Base-by-base conservation (phyloP, 192 early-diverging fungal species). In the Radiomyces spectabilis region DNA sequence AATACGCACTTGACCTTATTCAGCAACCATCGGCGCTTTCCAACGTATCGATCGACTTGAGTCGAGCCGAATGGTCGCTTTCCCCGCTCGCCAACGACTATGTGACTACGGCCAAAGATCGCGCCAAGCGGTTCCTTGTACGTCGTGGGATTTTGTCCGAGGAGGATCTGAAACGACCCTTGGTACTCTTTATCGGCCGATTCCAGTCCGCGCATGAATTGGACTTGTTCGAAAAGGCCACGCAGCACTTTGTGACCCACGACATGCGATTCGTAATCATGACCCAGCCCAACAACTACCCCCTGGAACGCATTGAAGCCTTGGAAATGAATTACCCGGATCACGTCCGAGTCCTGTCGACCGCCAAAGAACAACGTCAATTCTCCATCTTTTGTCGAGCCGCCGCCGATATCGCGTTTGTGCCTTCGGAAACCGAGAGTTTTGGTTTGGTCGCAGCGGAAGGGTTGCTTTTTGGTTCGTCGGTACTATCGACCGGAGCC, bases 391-490 rank as follows among this genome's bases (percentile, higher is more conserved):
- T 73, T 41, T 74, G 51, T 51, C 69, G 76, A 31, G 67, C 69
- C 15, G 76, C 79, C 6, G 72, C 79, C 7, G 79, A 80, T 61
- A 66, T 75, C 43, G 34, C 73, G 1, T 52, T 80, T 39, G 66
- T 77, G 0, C 78, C 78, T 1, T 70, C 66, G 0, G 19, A 72
- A 37, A 78, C 72, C 0, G 72, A 78, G 51, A 72, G 64, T 21
- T 78, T 74, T 65, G 72, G 75, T 1, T 55, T 75, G 2, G 63
- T 73, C 3, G 77, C 77, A 10, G 75, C 70, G 5, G 75, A 80
- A 55, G 78, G 73, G 12, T 61, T 80, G 29, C 49, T 77, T 5
- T 80, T 77, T 60, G 78, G 78, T 31, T 56, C 72, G 5, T 49
- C 69, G 22, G 61, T 77, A 2, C 65, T 80, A 31, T 73, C 75